phyloP scores from a whole-genome alignment of 148 eudicot genomes.

The Heliosperma pusillum region DNA sequence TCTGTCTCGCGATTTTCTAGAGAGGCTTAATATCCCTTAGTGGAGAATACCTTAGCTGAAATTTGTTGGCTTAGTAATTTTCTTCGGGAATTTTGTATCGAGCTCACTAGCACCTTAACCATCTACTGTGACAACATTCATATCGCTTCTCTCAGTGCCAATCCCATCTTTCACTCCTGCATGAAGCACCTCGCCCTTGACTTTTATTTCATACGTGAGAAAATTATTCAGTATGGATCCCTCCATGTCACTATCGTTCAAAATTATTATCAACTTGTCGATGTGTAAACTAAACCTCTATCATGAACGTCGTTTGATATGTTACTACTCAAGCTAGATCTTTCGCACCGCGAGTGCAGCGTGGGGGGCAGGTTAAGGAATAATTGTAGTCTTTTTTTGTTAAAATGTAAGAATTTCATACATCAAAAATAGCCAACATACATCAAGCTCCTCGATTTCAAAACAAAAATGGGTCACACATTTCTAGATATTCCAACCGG shows the following conservation, averaged over 20 bases:
- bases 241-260: conserved; percentile 5
- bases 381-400: too few relatives aligned
- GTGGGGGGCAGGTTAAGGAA: too few relatives aligned
- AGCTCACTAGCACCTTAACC: background rate
- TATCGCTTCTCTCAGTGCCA: background rate
- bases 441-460: too few relatives aligned
- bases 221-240: conserved; percentile 15
- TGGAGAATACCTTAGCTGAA: background rate
- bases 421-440: too few relatives aligned
- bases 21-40: background rate
- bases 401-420: too few relatives aligned
- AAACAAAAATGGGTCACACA: too few relatives aligned
- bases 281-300: conserved; percentile 16
- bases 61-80: background rate
- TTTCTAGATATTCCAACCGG: too few relatives aligned
- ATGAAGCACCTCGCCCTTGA: conserved; percentile 16
- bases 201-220: conserved; percentile 13
- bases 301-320: background rate
- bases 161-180: conserved; percentile 24
- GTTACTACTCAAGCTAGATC: conserved; percentile 20
- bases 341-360: too few relatives aligned
- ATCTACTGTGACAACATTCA: conserved; percentile 14
- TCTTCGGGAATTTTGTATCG: background rate
- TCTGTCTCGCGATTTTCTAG: conserved; percentile 8
- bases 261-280: conserved; percentile 20